These are phyloP conservation scores for Apiotrichum montevideense DNA, from an alignment of 1,284 basidiomycete genomes.

Conservation along the genomic window DNA sequence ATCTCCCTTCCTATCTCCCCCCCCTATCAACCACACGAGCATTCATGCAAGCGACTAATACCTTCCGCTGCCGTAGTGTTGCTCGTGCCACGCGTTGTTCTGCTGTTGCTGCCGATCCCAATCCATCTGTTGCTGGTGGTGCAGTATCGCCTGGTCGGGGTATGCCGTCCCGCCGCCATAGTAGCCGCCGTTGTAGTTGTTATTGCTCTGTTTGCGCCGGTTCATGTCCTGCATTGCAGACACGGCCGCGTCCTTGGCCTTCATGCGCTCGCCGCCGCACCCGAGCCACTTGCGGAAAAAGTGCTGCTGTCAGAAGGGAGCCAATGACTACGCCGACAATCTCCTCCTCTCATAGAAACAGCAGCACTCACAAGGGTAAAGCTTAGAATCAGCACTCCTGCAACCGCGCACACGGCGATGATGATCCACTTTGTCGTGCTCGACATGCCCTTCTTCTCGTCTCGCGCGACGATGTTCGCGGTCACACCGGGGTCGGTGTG, in stretches of 20 bases:
- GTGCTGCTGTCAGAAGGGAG: too few relatives aligned
- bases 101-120: slow-evolving; percentile 2
- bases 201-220: neutral
- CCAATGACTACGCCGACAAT: too few relatives aligned
- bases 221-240: neutral
- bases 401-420: neutral
- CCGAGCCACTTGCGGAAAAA: too few relatives aligned
- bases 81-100: neutral
- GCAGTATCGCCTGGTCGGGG: neutral
- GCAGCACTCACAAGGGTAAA: neutral
- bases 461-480: neutral
- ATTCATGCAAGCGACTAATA: too few relatives aligned
- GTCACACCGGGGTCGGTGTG: too few relatives aligned
- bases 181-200: neutral
- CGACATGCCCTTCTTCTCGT: neutral
- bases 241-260: neutral
- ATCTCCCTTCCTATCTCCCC: too few relatives aligned
- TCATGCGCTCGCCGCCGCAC: neutral
- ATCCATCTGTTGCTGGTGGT: neutral
- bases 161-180: too few relatives aligned
- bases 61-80: neutral
- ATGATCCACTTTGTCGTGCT: neutral
- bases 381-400: neutral
- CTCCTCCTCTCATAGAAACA: neutral
- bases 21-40: too few relatives aligned